These are phyloP conservation scores for Stagonosporopsis cucurbitacearum DNA, from an alignment of 2,329 filamentous ascomycete species.

Conservation along the genomic window DNA sequence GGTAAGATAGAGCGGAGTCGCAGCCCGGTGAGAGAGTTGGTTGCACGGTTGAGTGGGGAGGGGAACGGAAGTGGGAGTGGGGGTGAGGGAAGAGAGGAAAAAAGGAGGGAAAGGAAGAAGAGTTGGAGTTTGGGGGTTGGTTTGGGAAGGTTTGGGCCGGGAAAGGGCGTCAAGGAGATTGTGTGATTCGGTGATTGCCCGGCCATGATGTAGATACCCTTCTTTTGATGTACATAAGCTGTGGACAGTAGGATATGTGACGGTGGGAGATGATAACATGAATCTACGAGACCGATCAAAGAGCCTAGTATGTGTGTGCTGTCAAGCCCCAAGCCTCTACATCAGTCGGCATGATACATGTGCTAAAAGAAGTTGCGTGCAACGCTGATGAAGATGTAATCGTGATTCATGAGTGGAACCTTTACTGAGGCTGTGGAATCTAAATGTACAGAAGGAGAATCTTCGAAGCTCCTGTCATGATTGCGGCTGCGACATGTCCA, in stretches of 20 bases:
- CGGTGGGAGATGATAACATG: too few relatives aligned
- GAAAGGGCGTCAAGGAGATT: constrained; percentile 39
- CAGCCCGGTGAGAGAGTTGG: constrained; percentile 11
- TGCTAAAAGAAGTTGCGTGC: neutral
- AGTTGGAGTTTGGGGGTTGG: constrained; percentile 40
- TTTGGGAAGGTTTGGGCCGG: constrained; percentile 24
- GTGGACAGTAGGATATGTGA: neutral
- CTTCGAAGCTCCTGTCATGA: neutral
- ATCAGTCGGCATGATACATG: neutral
- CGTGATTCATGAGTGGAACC: constrained; percentile 14
- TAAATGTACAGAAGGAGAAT: constrained; percentile 1
- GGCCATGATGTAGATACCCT: neutral
- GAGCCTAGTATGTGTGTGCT: neutral
- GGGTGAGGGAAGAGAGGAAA: constrained; percentile 13
- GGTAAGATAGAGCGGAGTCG: constrained; percentile 2
- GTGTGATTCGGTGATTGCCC: constrained; percentile 16
- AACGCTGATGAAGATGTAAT: neutral
- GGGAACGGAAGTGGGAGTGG: constrained; percentile 18
- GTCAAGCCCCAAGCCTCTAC: neutral
- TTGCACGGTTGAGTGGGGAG: constrained; percentile 23
- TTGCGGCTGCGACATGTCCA: constrained; percentile 1
- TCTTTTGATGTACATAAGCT: neutral
- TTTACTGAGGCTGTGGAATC: constrained; percentile 3
- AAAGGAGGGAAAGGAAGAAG: constrained; percentile 31
- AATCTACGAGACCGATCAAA: too few relatives aligned